phyloP scores from a whole-genome alignment of 2,329 filamentous ascomycete genomes.

The Penicillium occitanis region DNA sequence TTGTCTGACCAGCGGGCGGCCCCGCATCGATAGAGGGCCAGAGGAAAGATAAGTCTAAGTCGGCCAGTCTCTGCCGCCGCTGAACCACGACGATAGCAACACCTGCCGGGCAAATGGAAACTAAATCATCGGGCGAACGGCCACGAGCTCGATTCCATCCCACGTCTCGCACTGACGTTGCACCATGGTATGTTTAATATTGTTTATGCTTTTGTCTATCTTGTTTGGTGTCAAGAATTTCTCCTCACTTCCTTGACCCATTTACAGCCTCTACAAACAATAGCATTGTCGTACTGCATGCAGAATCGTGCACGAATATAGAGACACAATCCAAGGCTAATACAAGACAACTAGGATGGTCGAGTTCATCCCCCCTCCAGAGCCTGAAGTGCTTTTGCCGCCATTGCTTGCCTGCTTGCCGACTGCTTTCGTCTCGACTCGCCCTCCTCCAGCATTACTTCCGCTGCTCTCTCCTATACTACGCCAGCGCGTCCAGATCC shows the following conservation, averaged over 20 bases:
- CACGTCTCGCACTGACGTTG: slow-evolving; percentile 12
- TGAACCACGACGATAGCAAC: not conserved
- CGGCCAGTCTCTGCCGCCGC: not conserved
- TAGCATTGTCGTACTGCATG: not conserved
- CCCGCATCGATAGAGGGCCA: slow-evolving; percentile 4
- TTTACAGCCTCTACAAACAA: not conserved
- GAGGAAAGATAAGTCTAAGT: not conserved
- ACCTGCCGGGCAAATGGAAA: slow-evolving; percentile 21
- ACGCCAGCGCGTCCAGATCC: slow-evolving; percentile 60
- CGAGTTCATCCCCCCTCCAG: slow-evolving; percentile 55
- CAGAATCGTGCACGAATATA: not conserved
- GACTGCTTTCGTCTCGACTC: slow-evolving; percentile 58
- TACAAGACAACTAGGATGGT: slow-evolving; percentile 45
- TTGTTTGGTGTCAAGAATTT: not conserved
- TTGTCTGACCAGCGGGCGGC: not conserved
- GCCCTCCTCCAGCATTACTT: slow-evolving; percentile 60
- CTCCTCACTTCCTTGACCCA: not conserved
- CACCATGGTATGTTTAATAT: slow-evolving; percentile 14
- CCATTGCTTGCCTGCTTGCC: slow-evolving; percentile 65
- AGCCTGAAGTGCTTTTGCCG: slow-evolving; percentile 58
- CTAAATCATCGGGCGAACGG: slow-evolving; percentile 14
- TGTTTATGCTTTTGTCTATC: not conserved
- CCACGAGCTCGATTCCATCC: slow-evolving; percentile 12
- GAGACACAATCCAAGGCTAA: not conserved
- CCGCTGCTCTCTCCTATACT: slow-evolving; percentile 63